Base-by-base conservation (phyloP, 768 basidiomycete species). In the Leucosporidium creatinivorum region DNA sequence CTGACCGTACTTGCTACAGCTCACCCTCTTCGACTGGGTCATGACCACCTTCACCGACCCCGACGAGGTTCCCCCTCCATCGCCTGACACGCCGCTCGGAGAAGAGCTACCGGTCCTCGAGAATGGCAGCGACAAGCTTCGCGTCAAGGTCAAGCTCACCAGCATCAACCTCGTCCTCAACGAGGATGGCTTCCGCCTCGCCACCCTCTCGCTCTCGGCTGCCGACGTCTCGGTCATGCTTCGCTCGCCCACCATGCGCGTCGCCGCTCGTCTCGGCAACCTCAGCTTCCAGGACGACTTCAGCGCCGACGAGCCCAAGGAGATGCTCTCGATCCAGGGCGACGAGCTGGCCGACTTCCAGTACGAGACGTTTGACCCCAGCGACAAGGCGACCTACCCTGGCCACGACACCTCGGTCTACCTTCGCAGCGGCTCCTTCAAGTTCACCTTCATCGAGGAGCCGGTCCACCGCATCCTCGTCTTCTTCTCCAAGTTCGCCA, bases 11-110 rank as follows among this genome's bases (percentile, higher is more conserved):
- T 58, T 12, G 5, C 28, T 44, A 31, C 55, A 71, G 70, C 72
- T 99, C 48, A 83, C 88, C 2, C 79, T 97, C 26, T 98, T 97
- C 78, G 93, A 98, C 79, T 97, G 94, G 80, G 85, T 99, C 78
- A 93, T 99, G 88, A 88, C 89, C 4, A 97, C 96, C 0, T 99
- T 99, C 78, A 74, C 75, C 19, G 67, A 73, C 30, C 66, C 66
- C 4, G 47, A 67, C 21, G 66, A 75, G 61, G 61, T 60, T 4
- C 65, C 67, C 23, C 61, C 73, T 0, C 55, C 66, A 12, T 50
- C 62, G 23, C 59, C 67, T 7, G 47, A 33, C 17, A 65, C 28
- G 21, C 64, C 63, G 26, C 31, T 61, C 48, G 30, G 54, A 25
- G 26, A 65, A 18, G 67, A 62, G 9, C 3, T 21, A 0, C 58